Evolutionary conservation across 176 grass and related monocot genomes (phyloP).

Genomic region (Carex parvula): DNA sequence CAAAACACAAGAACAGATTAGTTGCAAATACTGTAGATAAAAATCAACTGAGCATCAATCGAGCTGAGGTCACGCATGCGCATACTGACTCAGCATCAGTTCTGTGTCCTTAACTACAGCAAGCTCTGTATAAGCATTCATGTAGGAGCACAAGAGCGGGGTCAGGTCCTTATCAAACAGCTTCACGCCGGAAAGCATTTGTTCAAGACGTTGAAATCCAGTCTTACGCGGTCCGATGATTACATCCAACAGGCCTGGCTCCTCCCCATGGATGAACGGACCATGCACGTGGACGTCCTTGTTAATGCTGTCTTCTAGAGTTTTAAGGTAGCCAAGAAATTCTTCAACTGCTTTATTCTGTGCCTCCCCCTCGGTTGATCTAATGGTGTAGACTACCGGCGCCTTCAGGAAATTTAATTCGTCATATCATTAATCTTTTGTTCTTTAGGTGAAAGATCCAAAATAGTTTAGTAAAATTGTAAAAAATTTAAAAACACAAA

Average conservation of each 20-base stretch:
- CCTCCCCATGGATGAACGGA: slow-evolving; percentile 7
- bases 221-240: neutral
- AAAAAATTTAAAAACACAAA: neutral
- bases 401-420: neutral
- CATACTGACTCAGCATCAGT: slow-evolving; percentile 5
- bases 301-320: slow-evolving; percentile 24
- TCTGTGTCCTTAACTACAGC: neutral
- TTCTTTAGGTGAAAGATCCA: no score
- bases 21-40: neutral
- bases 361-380: slow-evolving; percentile 1
- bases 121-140: slow-evolving; percentile 25
- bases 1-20: neutral
- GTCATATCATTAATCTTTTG: no score
- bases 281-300: slow-evolving; percentile 26
- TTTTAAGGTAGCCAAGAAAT: neutral
- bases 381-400: neutral
- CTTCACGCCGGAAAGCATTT: neutral
- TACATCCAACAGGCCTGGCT: slow-evolving; percentile 19
- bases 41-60: neutral
- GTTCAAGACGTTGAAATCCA: neutral
- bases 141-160: slow-evolving; percentile 5
- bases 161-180: slow-evolving; percentile 16
- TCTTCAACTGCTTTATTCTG: slow-evolving; percentile 27
- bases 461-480: no score
- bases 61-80: neutral